Conservation (phyloP, 225 moss, liverwort and hornwort genomes). For the Anthoceros angustus region DNA sequence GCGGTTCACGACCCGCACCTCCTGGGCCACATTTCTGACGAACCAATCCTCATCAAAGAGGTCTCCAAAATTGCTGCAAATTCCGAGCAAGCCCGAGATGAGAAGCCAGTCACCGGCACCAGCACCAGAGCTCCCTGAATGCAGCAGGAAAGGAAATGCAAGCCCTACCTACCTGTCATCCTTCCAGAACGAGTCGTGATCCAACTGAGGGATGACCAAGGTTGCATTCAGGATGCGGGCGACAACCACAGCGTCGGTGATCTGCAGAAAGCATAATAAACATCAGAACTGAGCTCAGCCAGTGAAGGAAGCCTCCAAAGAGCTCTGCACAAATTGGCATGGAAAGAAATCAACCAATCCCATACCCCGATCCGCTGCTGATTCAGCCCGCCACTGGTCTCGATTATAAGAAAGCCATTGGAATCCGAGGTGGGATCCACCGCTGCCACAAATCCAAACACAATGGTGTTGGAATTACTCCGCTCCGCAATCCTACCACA, state of each 20-base stretch:
- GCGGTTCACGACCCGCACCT: constrained; percentile 72
- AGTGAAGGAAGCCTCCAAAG: too few relatives aligned
- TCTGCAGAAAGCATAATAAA: constrained; percentile 21
- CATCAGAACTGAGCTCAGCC: too few relatives aligned
- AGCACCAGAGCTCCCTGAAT: neutral
- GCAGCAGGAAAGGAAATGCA: neutral
- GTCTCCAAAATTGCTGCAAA: constrained; percentile 80
- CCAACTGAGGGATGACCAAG: constrained; percentile 70
- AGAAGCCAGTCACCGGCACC: neutral
- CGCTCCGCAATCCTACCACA: neutral
- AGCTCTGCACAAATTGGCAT: too few relatives aligned
- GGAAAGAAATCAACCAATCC: neutral
- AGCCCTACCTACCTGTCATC: constrained; percentile 52
- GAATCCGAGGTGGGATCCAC: constrained; percentile 13
- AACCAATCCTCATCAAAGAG: constrained; percentile 91
- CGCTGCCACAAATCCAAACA: constrained; percentile 10
- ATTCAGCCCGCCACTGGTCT: constrained; percentile 92
- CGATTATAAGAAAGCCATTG: constrained; percentile 73
- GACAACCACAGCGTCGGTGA: constrained; percentile 88
- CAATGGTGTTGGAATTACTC: neutral
- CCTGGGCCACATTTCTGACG: constrained; percentile 56
- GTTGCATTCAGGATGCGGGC: constrained; percentile 93
- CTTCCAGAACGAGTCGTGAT: constrained; percentile 88
- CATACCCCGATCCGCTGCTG: constrained; percentile 95
- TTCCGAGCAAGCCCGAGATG: constrained; percentile 3